Base-by-base conservation (phyloP, 306 rosid species). In the Cyamopsis tetragonoloba region DNA sequence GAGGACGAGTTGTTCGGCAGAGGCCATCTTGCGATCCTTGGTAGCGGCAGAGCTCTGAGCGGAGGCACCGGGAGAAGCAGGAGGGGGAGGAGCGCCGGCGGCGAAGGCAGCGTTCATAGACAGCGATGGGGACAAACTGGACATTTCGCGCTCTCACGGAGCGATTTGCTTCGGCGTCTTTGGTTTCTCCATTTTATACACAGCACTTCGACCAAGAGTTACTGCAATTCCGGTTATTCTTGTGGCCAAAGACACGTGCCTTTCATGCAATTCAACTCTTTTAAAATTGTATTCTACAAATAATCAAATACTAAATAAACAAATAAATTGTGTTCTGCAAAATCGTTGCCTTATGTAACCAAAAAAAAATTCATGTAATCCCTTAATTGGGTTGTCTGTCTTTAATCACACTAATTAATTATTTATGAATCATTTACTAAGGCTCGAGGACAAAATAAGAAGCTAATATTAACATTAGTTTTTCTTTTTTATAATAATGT, bases 1-100 rank as follows among this genome's bases (percentile, higher is more conserved):
- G 10, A 81, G 77, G 22, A 81, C 85, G 1, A 81, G 77, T 61
- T 81, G 85, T 50, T 81, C 82, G 0, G 82, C 95, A 11, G 96
- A 86, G 7, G 95, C 97, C 95, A 93, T 88, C 62, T 32, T 85
- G 3, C 89, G 87, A 39, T 92, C 87, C 64, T 62, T 71, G 54
- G 48, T 63, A 2, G 53, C 68, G 31, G 70, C 24, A 18, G 79
- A 32, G 57, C 53, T 47, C 59, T 86, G 83, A 19, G 62, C 39
- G 4, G 81, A 53, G 6, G 59, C 46, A 26, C 53, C 75, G 2
- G 49, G 43, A 5, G 71, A 17, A 0, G 63, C 46, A 0, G 59
- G 58, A 19, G 51, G 30, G 1, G 56, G 50, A 38, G 48, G 50
- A 50, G n/a, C 46, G 10, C 48, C 67, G 10, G 15, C 92, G 7